A percentile compares a stretch with the other conserved stretches of the same genome.
These are phyloP conservation scores for Cylindrotheca closterium DNA, from an alignment of 108 stramenopile species.

Conservation along the genomic window DNA sequence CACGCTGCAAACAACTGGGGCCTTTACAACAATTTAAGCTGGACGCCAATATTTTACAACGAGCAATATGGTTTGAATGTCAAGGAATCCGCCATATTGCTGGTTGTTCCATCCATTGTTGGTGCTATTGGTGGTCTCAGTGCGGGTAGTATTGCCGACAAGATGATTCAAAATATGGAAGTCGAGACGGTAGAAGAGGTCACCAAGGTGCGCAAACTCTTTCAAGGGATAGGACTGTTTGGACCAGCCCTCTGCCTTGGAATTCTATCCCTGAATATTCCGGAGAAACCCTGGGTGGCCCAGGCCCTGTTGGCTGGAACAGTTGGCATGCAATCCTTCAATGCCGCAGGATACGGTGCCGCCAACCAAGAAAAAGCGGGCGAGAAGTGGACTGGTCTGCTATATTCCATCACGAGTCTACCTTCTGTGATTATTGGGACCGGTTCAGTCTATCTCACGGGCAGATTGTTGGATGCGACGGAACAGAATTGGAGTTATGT, in stretches of 20 bases:
- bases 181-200: constrained; percentile 23
- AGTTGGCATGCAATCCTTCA: constrained; percentile 70
- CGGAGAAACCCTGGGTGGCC: constrained; percentile 50
- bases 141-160: constrained; percentile 75
- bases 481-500: constrained; percentile 67
- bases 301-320: constrained; percentile 55
- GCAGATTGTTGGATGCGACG: constrained; percentile 64
- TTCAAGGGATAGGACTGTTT: constrained; percentile 77
- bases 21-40: constrained; percentile 81
- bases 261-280: constrained; percentile 48
- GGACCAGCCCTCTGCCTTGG: constrained; percentile 75
- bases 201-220: constrained; percentile 69
- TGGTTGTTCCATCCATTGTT: constrained; percentile 69
- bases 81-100: constrained; percentile 67
- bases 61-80: constrained; percentile 81
- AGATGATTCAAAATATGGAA: constrained; percentile 29
- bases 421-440: constrained; percentile 78
- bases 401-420: constrained; percentile 67
- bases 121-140: constrained; percentile 71
- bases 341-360: constrained; percentile 74
- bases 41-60: constrained; percentile 89
- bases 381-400: constrained; percentile 65
- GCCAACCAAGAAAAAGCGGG: constrained; percentile 84
- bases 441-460: constrained; percentile 60
- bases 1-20: constrained; percentile 90